Percentiles rank a stretch among this genome's conserved stretches.
Conservation (phyloP, 2,329 filamentous ascomycete genomes). For the Stylonectria norvegica region DNA sequence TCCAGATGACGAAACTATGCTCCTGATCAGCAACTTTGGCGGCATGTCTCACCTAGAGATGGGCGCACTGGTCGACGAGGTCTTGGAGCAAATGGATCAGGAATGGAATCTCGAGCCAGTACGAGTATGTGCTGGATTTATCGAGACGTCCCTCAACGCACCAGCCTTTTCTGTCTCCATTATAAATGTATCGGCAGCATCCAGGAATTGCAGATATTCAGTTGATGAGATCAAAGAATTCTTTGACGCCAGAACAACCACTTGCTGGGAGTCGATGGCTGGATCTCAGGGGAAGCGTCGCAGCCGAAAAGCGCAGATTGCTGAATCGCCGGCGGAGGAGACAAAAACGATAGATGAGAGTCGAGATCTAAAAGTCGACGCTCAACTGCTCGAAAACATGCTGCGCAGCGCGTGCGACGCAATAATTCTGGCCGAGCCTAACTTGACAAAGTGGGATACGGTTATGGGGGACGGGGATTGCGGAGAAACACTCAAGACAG, state of each 20-base stretch:
- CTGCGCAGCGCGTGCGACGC: constrained; percentile 52
- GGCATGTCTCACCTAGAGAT: constrained; percentile 57
- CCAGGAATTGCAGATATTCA: constrained; percentile 44
- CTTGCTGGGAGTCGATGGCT: constrained; percentile 50
- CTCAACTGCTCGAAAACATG: constrained; percentile 49
- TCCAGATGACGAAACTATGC: constrained; percentile 45
- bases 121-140: constrained; percentile 58
- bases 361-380: constrained; percentile 48
- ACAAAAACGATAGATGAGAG: constrained; percentile 35
- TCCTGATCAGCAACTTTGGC: constrained; percentile 59
- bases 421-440: constrained; percentile 56
- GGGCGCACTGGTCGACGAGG: constrained; percentile 51
- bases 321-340: constrained; percentile 34
- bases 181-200: constrained; percentile 53
- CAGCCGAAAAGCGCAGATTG: constrained; percentile 42
- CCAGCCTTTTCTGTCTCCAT: constrained; percentile 68
- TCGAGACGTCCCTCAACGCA: constrained; percentile 70
- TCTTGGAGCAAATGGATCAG: constrained; percentile 46
- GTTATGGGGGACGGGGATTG: constrained; percentile 65
- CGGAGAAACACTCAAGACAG: constrained; percentile 57
- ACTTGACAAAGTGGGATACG: constrained; percentile 61
- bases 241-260: constrained; percentile 62
- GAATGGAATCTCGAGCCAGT: constrained; percentile 49
- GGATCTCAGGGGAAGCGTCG: constrained; percentile 40
- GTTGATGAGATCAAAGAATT: constrained; percentile 56